Evolutionary conservation across 257 asterid genomes (phyloP), one percentile per base, ranked within the genome.

Genomic region (Coffea eugenioides): DNA sequence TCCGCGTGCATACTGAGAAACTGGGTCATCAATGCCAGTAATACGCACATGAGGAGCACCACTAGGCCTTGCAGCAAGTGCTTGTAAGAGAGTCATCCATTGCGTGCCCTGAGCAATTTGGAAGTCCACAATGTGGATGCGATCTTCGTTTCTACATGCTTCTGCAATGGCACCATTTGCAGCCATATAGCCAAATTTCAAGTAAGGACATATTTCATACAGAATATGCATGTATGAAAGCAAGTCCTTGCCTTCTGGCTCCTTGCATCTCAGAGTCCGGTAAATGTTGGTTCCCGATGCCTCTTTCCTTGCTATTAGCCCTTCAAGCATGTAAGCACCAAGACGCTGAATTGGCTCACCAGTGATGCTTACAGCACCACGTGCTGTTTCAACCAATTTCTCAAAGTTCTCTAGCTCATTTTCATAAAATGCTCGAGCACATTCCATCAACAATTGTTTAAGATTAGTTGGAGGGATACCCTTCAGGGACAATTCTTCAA

Each of bases 101-200:
- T 94, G 98, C 1, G 98, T 91, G 45, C 98, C 98, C 76, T 93
- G 97, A 0, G 92, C 96, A n/a, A 94, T 91, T 80, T 94, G 98
- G 86, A 90, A 94, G 85, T 93, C 98, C 2, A 94, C 80, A 51
- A 94, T 94, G 88, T 94, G 99, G 86, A 95, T 95, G 1, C 80
- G 88, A 68, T 93, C 95, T 88, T 89, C 99, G 45, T 85, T 86
- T 77, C 89, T 92, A 75, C 97, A 92, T 10, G 97, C 97, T 69
- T 95, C 97, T 0, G 99, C 99, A 34, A 95, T 93, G 13, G 98
- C 99, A 12, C 99, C 99, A 41, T 92, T 95, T 15, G 99, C 99
- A 34, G 97, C 98, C 99, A 95, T 93, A 74, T 95, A 95, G 12
- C 99, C 99, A 45, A 93, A 95, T 69, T 95, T 95, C 75, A 95